These are phyloP conservation scores for Podospora appendiculata DNA, from an alignment of 495 filamentous ascomycete species.

Conservation along the genomic window DNA sequence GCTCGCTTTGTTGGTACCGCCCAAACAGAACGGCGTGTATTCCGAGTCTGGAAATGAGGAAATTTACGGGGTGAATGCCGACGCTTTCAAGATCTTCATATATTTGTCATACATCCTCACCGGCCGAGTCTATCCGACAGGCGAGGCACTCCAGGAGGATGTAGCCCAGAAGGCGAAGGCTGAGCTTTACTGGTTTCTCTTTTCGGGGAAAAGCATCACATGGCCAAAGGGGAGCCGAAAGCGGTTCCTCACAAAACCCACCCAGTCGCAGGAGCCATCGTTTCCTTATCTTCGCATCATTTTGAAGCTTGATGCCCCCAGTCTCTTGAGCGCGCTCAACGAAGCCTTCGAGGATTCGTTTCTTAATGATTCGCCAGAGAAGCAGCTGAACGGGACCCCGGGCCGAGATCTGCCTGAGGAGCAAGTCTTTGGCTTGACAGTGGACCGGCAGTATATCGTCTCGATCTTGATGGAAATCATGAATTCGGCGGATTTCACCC, in stretches of 20 bases:
- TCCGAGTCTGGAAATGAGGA: conserved; percentile 36
- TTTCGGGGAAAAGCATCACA: conserved; percentile 65
- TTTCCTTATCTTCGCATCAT: conserved; percentile 81
- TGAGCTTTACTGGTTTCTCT: conserved; percentile 84
- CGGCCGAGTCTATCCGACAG: conserved; percentile 83
- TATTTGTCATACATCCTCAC: conserved; percentile 93
- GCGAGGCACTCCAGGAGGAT: conserved; percentile 58
- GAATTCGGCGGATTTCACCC: conserved; percentile 59
- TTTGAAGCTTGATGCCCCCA: conserved; percentile 79
- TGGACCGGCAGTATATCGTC: conserved; percentile 85
- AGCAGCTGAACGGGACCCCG: conserved; percentile 42
- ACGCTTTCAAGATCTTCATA: conserved; percentile 69
- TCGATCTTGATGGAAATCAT: conserved; percentile 87
- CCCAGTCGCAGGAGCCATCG: conserved; percentile 48
- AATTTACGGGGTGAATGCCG: conserved; percentile 54
- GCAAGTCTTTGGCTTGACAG: conserved; percentile 58
- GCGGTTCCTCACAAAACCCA: conserved; percentile 44
- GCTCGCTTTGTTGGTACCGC: conserved; percentile 57
- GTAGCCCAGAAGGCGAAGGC: conserved; percentile 71
- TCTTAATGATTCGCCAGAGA: conserved; percentile 67
- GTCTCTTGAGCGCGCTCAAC: conserved; percentile 90
- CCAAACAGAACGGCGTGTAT: conserved; percentile 44
- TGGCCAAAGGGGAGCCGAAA: conserved; percentile 54
- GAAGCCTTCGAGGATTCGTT: conserved; percentile 96
- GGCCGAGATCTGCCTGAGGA: conserved; percentile 48